Percentiles rank a stretch among this genome's conserved stretches.
Conservation (phyloP, 495 filamentous ascomycete species). For the Hypoxylon fuscum region DNA sequence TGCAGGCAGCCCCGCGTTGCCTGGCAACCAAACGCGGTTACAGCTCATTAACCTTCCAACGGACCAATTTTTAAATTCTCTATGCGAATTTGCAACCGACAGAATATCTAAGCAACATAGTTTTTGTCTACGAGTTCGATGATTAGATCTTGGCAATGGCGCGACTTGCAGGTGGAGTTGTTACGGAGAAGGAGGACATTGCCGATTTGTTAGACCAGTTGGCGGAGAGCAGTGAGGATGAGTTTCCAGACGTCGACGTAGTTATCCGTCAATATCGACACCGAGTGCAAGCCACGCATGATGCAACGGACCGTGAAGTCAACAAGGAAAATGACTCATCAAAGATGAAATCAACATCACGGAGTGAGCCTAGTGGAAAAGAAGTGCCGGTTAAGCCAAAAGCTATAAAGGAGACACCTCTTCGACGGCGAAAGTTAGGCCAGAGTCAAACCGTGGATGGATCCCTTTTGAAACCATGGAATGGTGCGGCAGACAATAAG, state of each 20-base stretch:
- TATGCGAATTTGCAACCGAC: neutral
- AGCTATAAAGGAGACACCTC: constrained; percentile 28
- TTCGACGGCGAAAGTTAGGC: constrained; percentile 40
- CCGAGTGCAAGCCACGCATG: constrained; percentile 3
- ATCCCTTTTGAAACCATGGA: constrained; percentile 39
- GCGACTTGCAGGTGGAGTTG: neutral
- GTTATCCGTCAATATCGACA: constrained; percentile 30
- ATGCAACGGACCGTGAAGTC: neutral
- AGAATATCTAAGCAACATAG: constrained; percentile 4
- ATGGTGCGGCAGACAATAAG: neutral
- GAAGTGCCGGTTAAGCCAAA: neutral
- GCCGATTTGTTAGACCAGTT: constrained; percentile 16
- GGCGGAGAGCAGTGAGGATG: constrained; percentile 35
- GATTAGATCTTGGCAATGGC: neutral
- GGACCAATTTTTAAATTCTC: neutral
- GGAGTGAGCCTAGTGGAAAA: neutral
- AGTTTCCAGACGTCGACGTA: constrained; percentile 42
- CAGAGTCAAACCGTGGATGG: constrained; percentile 31
- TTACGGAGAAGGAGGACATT: neutral
- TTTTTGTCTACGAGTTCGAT: neutral
- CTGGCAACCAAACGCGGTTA: constrained; percentile 38
- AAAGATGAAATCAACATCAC: neutral
- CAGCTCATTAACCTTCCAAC: constrained; percentile 8
- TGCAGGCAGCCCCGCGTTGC: constrained; percentile 31
- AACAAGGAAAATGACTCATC: constrained; percentile 5